Evolutionary conservation across 345 rosid genomes (phyloP), one percentile per base, ranked within the genome.

Genomic region (Heritiera fomes): DNA sequence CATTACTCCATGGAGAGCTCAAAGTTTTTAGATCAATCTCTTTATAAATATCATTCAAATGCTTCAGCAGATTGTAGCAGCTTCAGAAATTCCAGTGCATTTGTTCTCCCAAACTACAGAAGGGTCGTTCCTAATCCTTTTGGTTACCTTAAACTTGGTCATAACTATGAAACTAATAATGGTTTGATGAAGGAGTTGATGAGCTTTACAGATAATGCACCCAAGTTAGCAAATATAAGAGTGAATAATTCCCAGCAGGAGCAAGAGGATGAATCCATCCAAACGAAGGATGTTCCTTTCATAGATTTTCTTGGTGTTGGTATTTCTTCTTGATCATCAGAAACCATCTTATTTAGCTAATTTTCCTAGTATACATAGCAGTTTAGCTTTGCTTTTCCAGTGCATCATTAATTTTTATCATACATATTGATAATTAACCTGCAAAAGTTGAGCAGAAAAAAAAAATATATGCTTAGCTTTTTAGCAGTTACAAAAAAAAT

Each of bases 271-370:
- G 83, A 75, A 63, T 61, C 87, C 5, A 81, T 61, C 18, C 71
- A 75, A 75, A 69, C 62, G 15, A 80, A 83, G 66, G 87, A 84
- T 70, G 87, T 81, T 84, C 86, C 86, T 28, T 89, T 90, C 81
- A 90, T 90, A 60, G 94, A 90, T 83, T 91, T 91, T 78, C 94
- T 91, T 83, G 94, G 94, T 46, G 94, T 89, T 23, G 95, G 92
- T 80, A 85, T 89, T 60, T 82, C 92, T 78, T 89, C 90, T 80
- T 90, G 88, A 88, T 61, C 75, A 65, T 74, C 73, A 13, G 23
- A 72, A 40, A 20, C 20, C 13, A 38, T 65, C 63, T 79, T 69
- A 81, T 79, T 83, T 77, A 80, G 75, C 53, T 76, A 30, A 53
- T 50, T 77, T 56, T 83, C 69, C 11, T 75, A 49, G 30, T 62